Conservation (phyloP, 495 filamentous ascomycete species). For the Trichocladium antarcticum region DNA sequence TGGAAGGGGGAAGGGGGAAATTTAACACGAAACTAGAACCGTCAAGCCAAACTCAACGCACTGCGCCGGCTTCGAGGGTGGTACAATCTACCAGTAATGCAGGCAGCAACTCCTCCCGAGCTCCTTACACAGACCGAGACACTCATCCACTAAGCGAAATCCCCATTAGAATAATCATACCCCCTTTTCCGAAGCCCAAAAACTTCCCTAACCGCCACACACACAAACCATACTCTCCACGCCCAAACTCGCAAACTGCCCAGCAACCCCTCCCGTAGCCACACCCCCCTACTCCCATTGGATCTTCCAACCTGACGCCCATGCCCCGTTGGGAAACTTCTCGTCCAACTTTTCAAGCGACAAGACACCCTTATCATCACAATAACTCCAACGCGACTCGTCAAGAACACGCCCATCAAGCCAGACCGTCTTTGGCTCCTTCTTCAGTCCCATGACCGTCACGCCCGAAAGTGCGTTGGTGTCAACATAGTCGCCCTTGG, state of each 20-base stretch:
- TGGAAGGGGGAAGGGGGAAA: not conserved
- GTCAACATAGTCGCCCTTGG: slow-evolving; percentile 47
- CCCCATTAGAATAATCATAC: not conserved
- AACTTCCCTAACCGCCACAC: too few species aligned
- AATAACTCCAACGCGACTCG: slow-evolving; percentile 36
- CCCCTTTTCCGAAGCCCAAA: not conserved
- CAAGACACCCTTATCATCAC: slow-evolving; percentile 19
- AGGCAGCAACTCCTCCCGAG: too few species aligned
- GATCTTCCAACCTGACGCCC: slow-evolving; percentile 15
- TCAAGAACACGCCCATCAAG: slow-evolving; percentile 41
- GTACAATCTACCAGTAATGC: too few species aligned
- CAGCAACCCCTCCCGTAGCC: not conserved
- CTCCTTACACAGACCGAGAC: too few species aligned
- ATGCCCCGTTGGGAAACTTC: slow-evolving; percentile 16
- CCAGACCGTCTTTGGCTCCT: slow-evolving; percentile 33
- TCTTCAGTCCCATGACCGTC: slow-evolving; percentile 52
- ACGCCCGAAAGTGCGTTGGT: slow-evolving; percentile 52
- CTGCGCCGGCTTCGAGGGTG: not conserved
- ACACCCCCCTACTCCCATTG: slow-evolving; percentile 10
- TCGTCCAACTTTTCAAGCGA: slow-evolving; percentile 6
- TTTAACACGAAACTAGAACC: not conserved
- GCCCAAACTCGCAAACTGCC: too few species aligned
- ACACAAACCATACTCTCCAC: too few species aligned
- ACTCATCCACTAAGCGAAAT: too few species aligned
- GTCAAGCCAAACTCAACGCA: not conserved